phyloP scores from a whole-genome alignment of 345 rosid genomes.

The Turritis glabra region DNA sequence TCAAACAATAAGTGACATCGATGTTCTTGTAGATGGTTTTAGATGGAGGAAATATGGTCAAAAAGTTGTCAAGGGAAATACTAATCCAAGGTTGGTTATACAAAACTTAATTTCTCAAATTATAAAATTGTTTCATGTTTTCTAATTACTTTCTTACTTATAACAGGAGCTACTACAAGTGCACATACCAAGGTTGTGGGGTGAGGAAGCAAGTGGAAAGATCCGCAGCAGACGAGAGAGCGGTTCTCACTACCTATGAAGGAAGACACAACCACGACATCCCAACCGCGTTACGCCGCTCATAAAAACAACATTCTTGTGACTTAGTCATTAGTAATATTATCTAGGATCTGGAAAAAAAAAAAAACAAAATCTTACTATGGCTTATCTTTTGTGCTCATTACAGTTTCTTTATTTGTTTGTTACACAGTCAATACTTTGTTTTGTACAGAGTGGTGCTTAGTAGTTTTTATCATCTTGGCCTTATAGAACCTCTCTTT shows the following conservation, averaged over 20 bases:
- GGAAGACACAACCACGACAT: conserved; percentile 97
- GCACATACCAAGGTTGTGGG: conserved; percentile 79
- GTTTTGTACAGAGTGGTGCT: conserved; percentile 31
- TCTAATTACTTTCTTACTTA: not conserved
- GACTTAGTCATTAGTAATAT: conserved; percentile 40
- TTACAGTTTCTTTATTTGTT: conserved; percentile 40
- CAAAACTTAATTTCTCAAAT: not conserved
- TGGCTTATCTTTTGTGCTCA: conserved; percentile 24
- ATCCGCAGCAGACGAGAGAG: conserved; percentile 81
- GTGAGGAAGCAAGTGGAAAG: conserved; percentile 97
- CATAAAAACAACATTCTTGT: conserved; percentile 47
- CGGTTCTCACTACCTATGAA: conserved; percentile 98
- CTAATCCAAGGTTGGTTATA: conserved; percentile 79
- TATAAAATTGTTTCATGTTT: conserved; percentile 21
- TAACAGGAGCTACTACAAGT: conserved; percentile 93
- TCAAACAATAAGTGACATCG: conserved; percentile 94
- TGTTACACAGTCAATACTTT: conserved; percentile 30
- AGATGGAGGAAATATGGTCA: conserved; percentile 99
- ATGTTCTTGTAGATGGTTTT: conserved; percentile 93
- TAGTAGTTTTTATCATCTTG: conserved; percentile 18
- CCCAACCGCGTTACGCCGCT: conserved; percentile 58
- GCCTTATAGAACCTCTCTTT: conserved; percentile 21
- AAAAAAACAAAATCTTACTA: conserved; percentile 23
- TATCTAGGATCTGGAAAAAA: conserved; percentile 31
- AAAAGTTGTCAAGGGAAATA: conserved; percentile 96